Percentiles rank a stretch among this genome's conserved stretches.
Conservation (phyloP, 164 flowering plant species). For the Tetracentron sinense region DNA sequence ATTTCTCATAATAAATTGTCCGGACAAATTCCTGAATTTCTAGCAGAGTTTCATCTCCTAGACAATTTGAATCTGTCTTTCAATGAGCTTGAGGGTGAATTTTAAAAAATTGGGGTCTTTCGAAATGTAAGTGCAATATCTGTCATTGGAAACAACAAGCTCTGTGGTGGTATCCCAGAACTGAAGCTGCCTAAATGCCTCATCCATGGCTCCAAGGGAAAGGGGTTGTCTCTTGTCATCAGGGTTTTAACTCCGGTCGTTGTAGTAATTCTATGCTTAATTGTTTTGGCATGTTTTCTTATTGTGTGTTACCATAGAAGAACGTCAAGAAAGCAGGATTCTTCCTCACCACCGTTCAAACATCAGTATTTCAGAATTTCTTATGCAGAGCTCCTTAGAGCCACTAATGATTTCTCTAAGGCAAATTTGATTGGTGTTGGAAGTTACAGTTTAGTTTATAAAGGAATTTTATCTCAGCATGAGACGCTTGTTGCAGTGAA, state of each 20-base stretch:
- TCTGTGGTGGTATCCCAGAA: slow-evolving; percentile 8
- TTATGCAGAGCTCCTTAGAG: background rate
- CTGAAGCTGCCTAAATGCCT: slow-evolving; percentile 3
- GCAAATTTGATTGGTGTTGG: slow-evolving; percentile 10
- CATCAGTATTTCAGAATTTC: background rate
- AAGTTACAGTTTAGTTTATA: slow-evolving; percentile 13
- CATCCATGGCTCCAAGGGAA: background rate
- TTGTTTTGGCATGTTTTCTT: background rate
- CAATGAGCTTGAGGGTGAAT: slow-evolving; percentile 9
- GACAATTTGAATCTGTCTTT: background rate
- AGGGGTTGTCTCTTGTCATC: background rate
- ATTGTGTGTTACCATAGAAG: background rate
- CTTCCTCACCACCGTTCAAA: too few species aligned
- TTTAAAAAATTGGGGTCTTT: slow-evolving; percentile 7
- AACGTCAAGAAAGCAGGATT: background rate
- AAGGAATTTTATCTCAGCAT: slow-evolving; percentile 11
- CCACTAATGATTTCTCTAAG: slow-evolving; percentile 3
- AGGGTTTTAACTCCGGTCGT: background rate
- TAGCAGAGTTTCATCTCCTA: background rate
- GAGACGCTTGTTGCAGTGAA: slow-evolving; percentile 18
- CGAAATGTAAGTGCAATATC: slow-evolving; percentile 9
- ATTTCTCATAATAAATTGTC: slow-evolving; percentile 10
- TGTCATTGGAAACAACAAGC: slow-evolving; percentile 1
- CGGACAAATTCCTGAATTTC: background rate
- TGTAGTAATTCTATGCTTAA: background rate